Conservation (phyloP, 352 stramenopile genomes). For the Globisporangium cystogenes region DNA sequence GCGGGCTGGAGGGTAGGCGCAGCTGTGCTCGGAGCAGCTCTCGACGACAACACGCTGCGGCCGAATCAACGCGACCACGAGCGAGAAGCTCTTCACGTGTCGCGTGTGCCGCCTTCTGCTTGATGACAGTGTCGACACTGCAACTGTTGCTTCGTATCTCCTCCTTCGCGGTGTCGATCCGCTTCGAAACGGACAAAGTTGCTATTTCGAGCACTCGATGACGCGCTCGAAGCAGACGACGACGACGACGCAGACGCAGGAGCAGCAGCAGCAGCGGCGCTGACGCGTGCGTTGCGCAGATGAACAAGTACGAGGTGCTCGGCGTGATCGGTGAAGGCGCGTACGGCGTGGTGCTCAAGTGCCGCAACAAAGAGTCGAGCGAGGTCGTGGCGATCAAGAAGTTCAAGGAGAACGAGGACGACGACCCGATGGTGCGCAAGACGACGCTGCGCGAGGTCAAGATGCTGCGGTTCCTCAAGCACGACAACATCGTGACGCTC, state of each 20-base stretch:
- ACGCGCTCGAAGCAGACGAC: background rate
- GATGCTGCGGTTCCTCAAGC: conserved; percentile 97
- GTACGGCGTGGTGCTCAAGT: conserved; percentile 93
- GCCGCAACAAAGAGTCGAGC: conserved; percentile 93
- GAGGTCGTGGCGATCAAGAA: conserved; percentile 99
- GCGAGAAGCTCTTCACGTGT: too few species aligned
- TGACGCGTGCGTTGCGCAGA: too few species aligned
- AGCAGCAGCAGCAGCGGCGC: background rate
- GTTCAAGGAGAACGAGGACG: conserved; percentile 92
- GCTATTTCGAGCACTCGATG: background rate
- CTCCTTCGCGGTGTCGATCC: too few species aligned
- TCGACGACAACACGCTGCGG: too few species aligned
- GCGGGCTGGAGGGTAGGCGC: too few species aligned
- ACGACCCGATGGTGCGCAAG: conserved; percentile 91
- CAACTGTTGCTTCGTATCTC: too few species aligned
- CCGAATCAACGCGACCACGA: too few species aligned
- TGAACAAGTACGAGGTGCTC: conserved; percentile 96
- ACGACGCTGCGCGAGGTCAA: conserved; percentile 96
- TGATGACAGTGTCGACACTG: too few species aligned
- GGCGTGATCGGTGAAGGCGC: conserved; percentile 91
- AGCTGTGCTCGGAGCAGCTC: too few species aligned
- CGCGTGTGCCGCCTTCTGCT: too few species aligned
- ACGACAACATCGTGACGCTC: conserved; percentile 97
- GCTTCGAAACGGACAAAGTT: too few species aligned
- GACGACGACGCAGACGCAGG: conserved; percentile 13